Conservation (phyloP, 441 rosid genomes). For the Populus tomentosa region DNA sequence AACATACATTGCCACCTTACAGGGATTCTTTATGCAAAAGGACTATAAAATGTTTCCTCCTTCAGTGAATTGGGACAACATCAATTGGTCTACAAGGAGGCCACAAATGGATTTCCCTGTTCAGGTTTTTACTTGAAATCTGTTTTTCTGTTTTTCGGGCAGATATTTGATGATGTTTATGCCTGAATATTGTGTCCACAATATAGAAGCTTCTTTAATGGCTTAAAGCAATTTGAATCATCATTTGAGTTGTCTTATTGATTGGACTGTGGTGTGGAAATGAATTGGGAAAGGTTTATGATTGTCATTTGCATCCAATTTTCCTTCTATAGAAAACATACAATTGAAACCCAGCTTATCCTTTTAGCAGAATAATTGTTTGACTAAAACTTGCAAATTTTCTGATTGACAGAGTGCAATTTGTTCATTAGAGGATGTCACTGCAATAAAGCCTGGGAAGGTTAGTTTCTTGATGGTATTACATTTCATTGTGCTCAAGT, state of each 20-base stretch:
- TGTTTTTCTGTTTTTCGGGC: background rate
- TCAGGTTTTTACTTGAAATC: constrained; percentile 51
- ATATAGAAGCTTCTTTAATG: background rate
- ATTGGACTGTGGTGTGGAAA: background rate
- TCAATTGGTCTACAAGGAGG: constrained; percentile 80
- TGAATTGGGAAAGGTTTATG: background rate
- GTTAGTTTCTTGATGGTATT: constrained; percentile 29
- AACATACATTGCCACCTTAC: constrained; percentile 15
- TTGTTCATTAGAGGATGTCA: constrained; percentile 91
- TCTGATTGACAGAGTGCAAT: constrained; percentile 66
- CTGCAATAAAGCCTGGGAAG: constrained; percentile 79
- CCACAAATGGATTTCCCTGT: constrained; percentile 99
- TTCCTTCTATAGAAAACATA: background rate
- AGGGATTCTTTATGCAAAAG: constrained; percentile 99
- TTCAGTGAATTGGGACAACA: constrained; percentile 89
- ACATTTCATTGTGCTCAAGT: background rate
- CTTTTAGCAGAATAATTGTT: constrained; percentile 1
- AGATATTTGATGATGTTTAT: background rate
- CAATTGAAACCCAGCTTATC: background rate
- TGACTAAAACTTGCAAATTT: constrained; percentile 17
- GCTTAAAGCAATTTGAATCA: background rate
- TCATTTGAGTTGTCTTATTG: background rate
- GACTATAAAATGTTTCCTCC: constrained; percentile 99
- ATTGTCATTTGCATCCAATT: background rate
- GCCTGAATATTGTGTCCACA: background rate